Conservation (phyloP, 176 grass and related monocot genomes). For the Avena sativa region DNA sequence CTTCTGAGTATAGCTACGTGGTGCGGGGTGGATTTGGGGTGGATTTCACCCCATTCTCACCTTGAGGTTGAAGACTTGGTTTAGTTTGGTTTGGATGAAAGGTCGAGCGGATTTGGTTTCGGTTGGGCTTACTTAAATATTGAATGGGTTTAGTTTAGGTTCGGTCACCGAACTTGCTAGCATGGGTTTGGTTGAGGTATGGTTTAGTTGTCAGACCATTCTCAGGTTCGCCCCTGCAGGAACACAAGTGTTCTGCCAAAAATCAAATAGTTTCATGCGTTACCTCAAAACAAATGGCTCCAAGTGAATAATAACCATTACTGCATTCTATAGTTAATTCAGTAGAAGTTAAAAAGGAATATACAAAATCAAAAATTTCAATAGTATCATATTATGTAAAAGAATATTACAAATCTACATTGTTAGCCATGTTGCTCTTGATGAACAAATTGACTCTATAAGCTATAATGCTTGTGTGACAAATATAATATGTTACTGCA, state of each 20-base stretch:
- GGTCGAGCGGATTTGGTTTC: too few relatives aligned
- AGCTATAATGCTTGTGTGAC: slow-evolving; percentile 38
- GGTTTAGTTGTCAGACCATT: too few relatives aligned
- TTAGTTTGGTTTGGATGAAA: too few relatives aligned
- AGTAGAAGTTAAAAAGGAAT: slow-evolving; percentile 11
- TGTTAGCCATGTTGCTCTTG: slow-evolving; percentile 28
- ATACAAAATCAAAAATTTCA: slow-evolving; percentile 44
- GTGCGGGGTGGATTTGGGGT: too few relatives aligned
- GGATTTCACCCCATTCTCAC: too few relatives aligned
- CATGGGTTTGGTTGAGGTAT: too few relatives aligned
- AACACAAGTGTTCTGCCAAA: neutral
- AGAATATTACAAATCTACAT: slow-evolving; percentile 40
- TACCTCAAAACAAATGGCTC: neutral
- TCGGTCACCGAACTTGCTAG: too few relatives aligned
- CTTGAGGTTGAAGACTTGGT: too few relatives aligned
- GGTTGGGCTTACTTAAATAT: too few relatives aligned
- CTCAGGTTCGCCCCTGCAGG: neutral
- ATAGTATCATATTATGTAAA: slow-evolving; percentile 27
- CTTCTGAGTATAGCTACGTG: too few relatives aligned
- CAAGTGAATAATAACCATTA: neutral
- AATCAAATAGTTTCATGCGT: neutral
- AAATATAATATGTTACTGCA: slow-evolving; percentile 67
- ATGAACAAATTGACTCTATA: slow-evolving; percentile 57
- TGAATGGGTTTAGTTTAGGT: too few relatives aligned
- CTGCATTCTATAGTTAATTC: slow-evolving; percentile 10